Percentiles rank a stretch among this genome's conserved stretches.
Evolutionary conservation across 148 eudicot genomes (phyloP).

Genomic region (Suaeda aralocaspica): DNA sequence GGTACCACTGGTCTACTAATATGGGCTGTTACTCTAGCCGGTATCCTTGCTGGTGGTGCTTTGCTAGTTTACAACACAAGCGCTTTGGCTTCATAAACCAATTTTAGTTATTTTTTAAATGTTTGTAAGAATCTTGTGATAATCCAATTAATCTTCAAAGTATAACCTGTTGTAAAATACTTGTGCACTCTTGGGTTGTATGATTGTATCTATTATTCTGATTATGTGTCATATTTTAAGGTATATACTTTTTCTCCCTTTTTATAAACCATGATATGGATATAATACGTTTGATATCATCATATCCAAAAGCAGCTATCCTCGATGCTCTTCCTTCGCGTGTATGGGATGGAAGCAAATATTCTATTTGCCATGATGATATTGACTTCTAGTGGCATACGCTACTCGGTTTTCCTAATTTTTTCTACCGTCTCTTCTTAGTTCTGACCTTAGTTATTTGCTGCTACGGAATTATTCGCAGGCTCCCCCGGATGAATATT

Average conservation of each 20-base stretch:
- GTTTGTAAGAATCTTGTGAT: background rate
- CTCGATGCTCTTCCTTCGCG: no score
- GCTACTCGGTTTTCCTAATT: no score
- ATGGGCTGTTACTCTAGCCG: slow-evolving; percentile 80
- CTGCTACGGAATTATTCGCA: no score
- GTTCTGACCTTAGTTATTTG: no score
- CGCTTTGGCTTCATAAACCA: slow-evolving; percentile 54
- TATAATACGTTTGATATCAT: no score
- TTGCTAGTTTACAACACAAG: slow-evolving; percentile 93
- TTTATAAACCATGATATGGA: background rate
- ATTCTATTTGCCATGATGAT: no score
- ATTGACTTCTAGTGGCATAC: no score
- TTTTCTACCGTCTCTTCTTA: no score
- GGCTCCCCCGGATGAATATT: no score
- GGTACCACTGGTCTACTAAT: slow-evolving; percentile 77
- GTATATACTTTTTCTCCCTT: background rate
- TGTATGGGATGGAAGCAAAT: no score
- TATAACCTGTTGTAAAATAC: slow-evolving; percentile 14
- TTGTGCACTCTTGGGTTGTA: slow-evolving; percentile 10
- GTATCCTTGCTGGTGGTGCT: slow-evolving; percentile 87
- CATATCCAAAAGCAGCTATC: no score
- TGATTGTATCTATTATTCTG: slow-evolving; percentile 19
- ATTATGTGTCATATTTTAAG: background rate
- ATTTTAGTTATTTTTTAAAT: slow-evolving; percentile 7
- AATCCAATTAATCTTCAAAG: slow-evolving; percentile 8